These are phyloP conservation scores for Pelagomonas calceolata DNA, from an alignment of 108 stramenopile species.

Conservation along the genomic window DNA sequence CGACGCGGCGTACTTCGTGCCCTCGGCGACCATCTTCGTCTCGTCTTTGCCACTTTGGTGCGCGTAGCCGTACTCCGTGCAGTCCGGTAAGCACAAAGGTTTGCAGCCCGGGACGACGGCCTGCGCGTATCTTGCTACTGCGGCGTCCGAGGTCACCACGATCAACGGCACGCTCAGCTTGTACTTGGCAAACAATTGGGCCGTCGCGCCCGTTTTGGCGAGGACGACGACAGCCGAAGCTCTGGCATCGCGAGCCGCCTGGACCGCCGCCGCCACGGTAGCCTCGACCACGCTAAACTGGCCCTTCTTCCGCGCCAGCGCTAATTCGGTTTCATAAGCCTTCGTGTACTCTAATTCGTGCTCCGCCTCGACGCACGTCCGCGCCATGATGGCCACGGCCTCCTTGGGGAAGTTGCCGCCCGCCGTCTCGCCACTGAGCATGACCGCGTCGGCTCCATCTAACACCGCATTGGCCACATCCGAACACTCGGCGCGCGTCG, in stretches of 20 bases:
- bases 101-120: too few species aligned
- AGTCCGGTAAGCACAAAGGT: too few species aligned
- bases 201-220: conserved; percentile 82
- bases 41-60: too few species aligned
- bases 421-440: conserved; percentile 93
- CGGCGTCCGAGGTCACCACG: conserved; percentile 57
- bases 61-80: too few species aligned
- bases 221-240: conserved; percentile 85
- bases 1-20: too few species aligned
- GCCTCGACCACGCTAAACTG: too few species aligned
- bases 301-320: too few species aligned
- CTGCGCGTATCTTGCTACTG: conserved; percentile 49
- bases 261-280: too few species aligned
- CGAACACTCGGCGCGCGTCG: conserved; percentile 95
- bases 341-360: conserved; percentile 2
- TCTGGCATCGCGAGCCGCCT: conserved; percentile 42
- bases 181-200: conserved; percentile 90
- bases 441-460: conserved; percentile 96
- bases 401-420: conserved; percentile 75
- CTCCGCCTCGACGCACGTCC: conserved; percentile 87
- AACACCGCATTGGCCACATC: conserved; percentile 97
- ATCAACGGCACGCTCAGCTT: conserved; percentile 57
- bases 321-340: too few species aligned
- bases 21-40: too few species aligned
- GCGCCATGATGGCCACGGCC: conserved; percentile 84